phyloP scores from a whole-genome alignment of 2,329 filamentous ascomycete species.

The Exophiala sp. region DNA sequence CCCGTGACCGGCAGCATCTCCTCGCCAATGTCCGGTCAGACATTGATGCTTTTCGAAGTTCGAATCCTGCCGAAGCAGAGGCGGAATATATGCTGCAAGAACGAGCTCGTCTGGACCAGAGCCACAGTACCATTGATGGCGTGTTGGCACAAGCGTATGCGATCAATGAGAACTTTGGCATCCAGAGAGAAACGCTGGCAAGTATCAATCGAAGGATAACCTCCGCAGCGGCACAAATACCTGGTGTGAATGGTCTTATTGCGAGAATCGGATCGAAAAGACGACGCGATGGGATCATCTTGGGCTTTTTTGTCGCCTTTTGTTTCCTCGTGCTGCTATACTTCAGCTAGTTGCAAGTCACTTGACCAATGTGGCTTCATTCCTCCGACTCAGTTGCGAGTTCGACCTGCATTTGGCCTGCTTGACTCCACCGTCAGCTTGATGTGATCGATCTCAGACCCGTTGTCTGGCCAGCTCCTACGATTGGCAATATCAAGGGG shows the following conservation, averaged over 20 bases:
- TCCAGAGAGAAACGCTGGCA: constrained; percentile 80
- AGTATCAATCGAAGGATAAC: constrained; percentile 90
- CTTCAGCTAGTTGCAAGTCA: constrained; percentile 14
- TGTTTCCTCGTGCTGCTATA: constrained; percentile 82
- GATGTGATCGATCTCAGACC: too few relatives aligned
- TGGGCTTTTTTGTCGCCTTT: constrained; percentile 83
- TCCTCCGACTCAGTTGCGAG: too few relatives aligned
- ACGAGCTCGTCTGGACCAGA: constrained; percentile 76
- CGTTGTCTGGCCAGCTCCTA: too few relatives aligned
- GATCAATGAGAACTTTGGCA: constrained; percentile 81
- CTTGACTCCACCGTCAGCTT: too few relatives aligned
- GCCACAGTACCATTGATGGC: constrained; percentile 79
- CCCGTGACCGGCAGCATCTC: constrained; percentile 81
- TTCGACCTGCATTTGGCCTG: too few relatives aligned
- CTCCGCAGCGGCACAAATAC: constrained; percentile 80
- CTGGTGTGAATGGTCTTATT: constrained; percentile 87
- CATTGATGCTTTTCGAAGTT: constrained; percentile 79
- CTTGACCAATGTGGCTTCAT: neutral
- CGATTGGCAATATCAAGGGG: too few relatives aligned
- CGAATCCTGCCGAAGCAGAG: constrained; percentile 75
- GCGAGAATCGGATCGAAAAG: constrained; percentile 90
- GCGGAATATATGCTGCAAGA: constrained; percentile 97
- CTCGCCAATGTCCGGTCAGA: constrained; percentile 86
- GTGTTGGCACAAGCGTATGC: constrained; percentile 95
- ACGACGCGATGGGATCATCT: constrained; percentile 87